phyloP scores from a whole-genome alignment of 73 alveolate genomes.

The Uronychia setigera region DNA sequence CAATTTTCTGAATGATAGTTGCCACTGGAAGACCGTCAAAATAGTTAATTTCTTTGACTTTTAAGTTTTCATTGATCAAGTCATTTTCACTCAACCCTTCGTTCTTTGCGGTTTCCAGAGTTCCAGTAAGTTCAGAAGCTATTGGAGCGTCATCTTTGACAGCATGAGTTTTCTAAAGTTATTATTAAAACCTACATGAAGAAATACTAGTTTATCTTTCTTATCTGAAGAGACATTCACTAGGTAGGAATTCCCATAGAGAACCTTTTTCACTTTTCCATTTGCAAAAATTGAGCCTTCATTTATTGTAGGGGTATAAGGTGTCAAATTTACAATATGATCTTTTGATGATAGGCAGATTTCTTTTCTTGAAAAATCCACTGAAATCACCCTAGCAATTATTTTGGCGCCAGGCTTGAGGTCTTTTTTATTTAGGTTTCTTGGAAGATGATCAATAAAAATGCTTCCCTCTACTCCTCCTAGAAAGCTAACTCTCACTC shows the following conservation, averaged over 20 bases:
- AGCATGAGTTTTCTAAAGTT: neutral
- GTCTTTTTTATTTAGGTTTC: conserved; percentile 1
- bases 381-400: conserved; percentile 55
- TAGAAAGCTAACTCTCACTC: conserved; percentile 40
- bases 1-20: conserved; percentile 14
- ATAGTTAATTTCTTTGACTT: conserved; percentile 56
- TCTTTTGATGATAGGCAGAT: conserved; percentile 13
- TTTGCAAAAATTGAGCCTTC: conserved; percentile 20
- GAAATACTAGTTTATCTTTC: neutral
- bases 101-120: neutral
- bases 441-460: conserved; percentile 51
- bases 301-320: neutral
- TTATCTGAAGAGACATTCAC: neutral
- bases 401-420: conserved; percentile 51
- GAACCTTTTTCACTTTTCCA: conserved; percentile 6
- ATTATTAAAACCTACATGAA: neutral
- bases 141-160: neutral
- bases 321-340: conserved; percentile 9
- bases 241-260: conserved; percentile 54
- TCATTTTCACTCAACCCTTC: neutral
- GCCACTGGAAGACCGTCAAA: conserved; percentile 61
- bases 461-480: conserved; percentile 57
- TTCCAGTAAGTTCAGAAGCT: neutral
- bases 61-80: conserved; percentile 5
- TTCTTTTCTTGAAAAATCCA: conserved; percentile 17